Percentiles rank a stretch among this genome's conserved stretches.
These are phyloP conservation scores for Malus hybrid DNA, from an alignment of 331 rosid species.

Conservation along the genomic window DNA sequence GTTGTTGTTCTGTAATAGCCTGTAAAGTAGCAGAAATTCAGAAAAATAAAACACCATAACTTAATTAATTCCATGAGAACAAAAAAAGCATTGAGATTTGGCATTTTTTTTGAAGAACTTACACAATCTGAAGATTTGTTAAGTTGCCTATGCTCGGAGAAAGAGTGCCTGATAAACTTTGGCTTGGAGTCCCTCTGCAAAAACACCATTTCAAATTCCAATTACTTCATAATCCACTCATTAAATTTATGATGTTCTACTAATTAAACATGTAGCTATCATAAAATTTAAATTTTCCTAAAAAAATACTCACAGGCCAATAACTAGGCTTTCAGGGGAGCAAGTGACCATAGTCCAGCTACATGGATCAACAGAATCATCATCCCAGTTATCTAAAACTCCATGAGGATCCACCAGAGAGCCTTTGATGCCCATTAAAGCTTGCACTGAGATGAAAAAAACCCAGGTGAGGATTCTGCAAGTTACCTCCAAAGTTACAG, in stretches of 20 bases:
- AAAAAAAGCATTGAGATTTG: conserved; percentile 11
- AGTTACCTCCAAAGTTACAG: neutral
- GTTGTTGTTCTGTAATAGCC: conserved; percentile 75
- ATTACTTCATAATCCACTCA: neutral
- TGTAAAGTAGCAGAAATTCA: conserved; percentile 18
- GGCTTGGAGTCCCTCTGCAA: conserved; percentile 95
- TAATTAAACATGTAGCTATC: neutral
- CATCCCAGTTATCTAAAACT: conserved; percentile 91
- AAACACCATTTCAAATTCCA: conserved; percentile 9
- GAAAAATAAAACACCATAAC: conserved; percentile 5
- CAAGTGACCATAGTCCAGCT: conserved; percentile 99
- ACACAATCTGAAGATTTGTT: conserved; percentile 96
- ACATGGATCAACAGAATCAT: conserved; percentile 94
- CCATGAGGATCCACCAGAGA: conserved; percentile 86
- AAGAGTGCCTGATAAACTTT: conserved; percentile 81
- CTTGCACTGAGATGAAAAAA: conserved; percentile 58
- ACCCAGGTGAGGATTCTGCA: conserved; percentile 24
- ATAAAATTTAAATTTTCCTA: conserved; percentile 1
- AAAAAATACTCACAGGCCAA: conserved; percentile 60
- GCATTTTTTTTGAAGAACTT: conserved; percentile 20
- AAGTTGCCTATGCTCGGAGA: conserved; percentile 93
- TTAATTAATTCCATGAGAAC: neutral
- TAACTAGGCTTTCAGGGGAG: conserved; percentile 70
- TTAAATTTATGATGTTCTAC: neutral
- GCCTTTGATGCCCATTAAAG: conserved; percentile 71